A percentile compares a stretch with the other conserved stretches of the same genome.
phyloP scores from a whole-genome alignment of 257 asterid genomes.

The Echites panduratus region DNA sequence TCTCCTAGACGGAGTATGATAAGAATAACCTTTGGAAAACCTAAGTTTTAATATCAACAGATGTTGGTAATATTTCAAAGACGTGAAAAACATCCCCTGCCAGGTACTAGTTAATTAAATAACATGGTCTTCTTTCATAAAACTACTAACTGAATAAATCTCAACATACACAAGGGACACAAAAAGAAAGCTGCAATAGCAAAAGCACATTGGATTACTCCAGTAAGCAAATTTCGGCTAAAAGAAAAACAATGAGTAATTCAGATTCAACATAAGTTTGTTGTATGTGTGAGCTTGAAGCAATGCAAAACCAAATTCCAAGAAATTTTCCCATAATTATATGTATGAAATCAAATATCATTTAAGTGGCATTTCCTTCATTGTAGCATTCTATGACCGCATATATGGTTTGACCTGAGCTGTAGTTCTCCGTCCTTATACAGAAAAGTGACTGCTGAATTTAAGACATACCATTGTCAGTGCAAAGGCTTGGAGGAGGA shows the following conservation, averaged over 20 bases:
- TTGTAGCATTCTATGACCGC: background rate
- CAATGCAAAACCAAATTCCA: background rate
- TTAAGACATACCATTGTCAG: conserved; percentile 56
- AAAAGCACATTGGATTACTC: background rate
- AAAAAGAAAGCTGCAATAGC: too few species aligned
- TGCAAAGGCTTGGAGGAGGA: conserved; percentile 96
- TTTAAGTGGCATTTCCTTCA: background rate
- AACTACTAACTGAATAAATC: background rate
- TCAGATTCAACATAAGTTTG: background rate
- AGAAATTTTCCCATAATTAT: background rate
- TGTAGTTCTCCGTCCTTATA: background rate
- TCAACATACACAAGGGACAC: background rate
- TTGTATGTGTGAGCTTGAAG: background rate
- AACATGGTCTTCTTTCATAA: background rate
- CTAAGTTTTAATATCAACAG: conserved; percentile 1
- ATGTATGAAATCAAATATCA: background rate
- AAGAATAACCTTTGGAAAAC: background rate
- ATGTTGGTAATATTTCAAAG: background rate
- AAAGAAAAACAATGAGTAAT: background rate
- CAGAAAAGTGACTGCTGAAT: background rate
- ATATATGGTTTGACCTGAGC: background rate
- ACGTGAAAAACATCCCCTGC: background rate
- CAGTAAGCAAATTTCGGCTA: background rate
- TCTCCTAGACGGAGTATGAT: background rate
- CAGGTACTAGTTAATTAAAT: background rate